These are phyloP conservation scores for Calcarisporium arbuscula DNA, from an alignment of 2,329 filamentous ascomycete genomes.

Conservation along the genomic window DNA sequence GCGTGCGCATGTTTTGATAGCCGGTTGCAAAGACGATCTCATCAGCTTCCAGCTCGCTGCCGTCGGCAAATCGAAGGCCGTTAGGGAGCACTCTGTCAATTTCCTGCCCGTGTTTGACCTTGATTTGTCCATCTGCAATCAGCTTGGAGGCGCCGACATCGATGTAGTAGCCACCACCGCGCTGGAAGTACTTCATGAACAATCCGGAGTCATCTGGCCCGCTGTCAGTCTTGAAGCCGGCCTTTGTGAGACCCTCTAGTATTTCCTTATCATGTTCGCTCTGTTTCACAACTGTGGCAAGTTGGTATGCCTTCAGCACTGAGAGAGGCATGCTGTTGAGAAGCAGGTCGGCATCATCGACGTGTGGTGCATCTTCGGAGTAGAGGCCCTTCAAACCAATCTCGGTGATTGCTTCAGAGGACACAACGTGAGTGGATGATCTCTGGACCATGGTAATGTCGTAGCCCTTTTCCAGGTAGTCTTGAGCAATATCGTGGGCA, in stretches of 20 bases:
- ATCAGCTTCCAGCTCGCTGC: slow-evolving; percentile 50
- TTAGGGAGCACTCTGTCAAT: slow-evolving; percentile 42
- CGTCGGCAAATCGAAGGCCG: slow-evolving; percentile 46
- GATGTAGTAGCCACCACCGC: slow-evolving; percentile 65
- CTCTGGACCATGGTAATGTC: slow-evolving; percentile 65
- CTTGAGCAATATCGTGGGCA: slow-evolving; percentile 62
- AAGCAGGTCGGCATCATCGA: slow-evolving; percentile 60
- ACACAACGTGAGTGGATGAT: slow-evolving; percentile 57
- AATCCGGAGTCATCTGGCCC: slow-evolving; percentile 53
- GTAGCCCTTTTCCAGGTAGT: slow-evolving; percentile 60
- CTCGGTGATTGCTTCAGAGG: slow-evolving; percentile 44
- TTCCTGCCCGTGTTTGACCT: slow-evolving; percentile 52
- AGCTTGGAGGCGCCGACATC: slow-evolving; percentile 59
- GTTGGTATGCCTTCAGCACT: slow-evolving; percentile 54
- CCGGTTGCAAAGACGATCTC: slow-evolving; percentile 59
- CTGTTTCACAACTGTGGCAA: slow-evolving; percentile 29
- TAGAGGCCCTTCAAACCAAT: slow-evolving; percentile 47
- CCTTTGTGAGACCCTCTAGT: slow-evolving; percentile 40
- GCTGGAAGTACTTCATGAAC: slow-evolving; percentile 56
- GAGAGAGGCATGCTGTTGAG: slow-evolving; percentile 51
- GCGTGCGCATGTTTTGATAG: slow-evolving; percentile 63
- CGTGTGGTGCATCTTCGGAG: slow-evolving; percentile 46
- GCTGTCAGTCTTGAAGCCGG: slow-evolving; percentile 54
- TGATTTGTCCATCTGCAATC: slow-evolving; percentile 58
- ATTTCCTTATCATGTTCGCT: slow-evolving; percentile 30